Percentiles rank a stretch among this genome's conserved stretches.
These are phyloP conservation scores for Yamadazyma atlantica DNA, from an alignment of 1,139 yeast genomes.

Conservation along the genomic window DNA sequence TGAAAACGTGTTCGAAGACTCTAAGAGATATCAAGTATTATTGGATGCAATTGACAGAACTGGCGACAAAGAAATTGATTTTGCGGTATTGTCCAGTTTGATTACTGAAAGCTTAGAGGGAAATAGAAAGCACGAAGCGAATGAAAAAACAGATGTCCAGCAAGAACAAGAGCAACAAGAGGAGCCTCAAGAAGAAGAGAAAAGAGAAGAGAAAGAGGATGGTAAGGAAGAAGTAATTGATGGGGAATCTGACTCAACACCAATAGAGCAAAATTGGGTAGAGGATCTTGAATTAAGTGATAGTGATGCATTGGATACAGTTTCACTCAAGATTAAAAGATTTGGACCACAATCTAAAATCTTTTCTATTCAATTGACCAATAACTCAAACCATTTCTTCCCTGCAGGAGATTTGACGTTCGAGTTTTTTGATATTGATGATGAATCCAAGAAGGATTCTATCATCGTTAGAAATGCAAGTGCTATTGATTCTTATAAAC, in stretches of 20 bases:
- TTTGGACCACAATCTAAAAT: conserved; percentile 22
- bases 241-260: conserved; percentile 1
- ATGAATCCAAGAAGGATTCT: conserved; percentile 11
- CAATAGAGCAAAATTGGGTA: neutral
- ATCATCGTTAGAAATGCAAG: conserved; percentile 28
- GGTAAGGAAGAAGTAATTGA: neutral
- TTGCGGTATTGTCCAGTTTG: conserved; percentile 22
- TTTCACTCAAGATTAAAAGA: conserved; percentile 19
- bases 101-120: conserved; percentile 12
- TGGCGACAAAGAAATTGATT: conserved; percentile 23
- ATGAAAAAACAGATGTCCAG: conserved; percentile 1
- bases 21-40: conserved; percentile 28
- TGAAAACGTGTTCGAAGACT: conserved; percentile 21
- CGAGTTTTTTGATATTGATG: conserved; percentile 21
- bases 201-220: neutral
- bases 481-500: conserved; percentile 27
- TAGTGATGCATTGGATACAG: conserved; percentile 5
- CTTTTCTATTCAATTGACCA: conserved; percentile 28
- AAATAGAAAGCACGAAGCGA: neutral
- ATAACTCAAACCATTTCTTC: conserved; percentile 24
- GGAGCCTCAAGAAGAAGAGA: neutral
- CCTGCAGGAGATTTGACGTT: conserved; percentile 31
- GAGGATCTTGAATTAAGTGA: neutral
- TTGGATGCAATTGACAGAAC: conserved; percentile 14
- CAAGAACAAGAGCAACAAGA: conserved; percentile 4